These are phyloP conservation scores for Picocystis sp. DNA, from an alignment of 163 green algal species.

Conservation along the genomic window DNA sequence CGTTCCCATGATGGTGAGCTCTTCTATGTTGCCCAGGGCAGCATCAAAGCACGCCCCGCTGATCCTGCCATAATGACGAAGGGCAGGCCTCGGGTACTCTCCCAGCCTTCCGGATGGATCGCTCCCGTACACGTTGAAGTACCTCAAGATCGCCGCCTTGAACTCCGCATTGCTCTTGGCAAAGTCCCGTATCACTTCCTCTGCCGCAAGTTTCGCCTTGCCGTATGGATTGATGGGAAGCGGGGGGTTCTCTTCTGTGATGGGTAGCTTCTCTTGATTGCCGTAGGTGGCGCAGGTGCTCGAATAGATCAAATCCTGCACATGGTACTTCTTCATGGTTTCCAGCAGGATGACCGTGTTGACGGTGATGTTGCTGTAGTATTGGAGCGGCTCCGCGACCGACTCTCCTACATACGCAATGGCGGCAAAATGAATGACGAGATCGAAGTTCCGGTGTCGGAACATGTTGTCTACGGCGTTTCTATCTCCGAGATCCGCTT, in stretches of 20 bases:
- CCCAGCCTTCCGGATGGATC: constrained; percentile 35
- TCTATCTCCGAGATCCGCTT: constrained; percentile 36
- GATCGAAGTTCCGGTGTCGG: constrained; percentile 16
- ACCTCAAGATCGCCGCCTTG: constrained; percentile 31
- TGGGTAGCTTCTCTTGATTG: constrained; percentile 36
- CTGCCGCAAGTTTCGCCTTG: constrained; percentile 31
- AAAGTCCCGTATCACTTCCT: constrained; percentile 29
- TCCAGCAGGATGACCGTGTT: constrained; percentile 50
- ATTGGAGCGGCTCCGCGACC: constrained; percentile 38
- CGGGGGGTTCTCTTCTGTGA: constrained; percentile 44
- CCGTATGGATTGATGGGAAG: constrained; percentile 55
- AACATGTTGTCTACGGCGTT: constrained; percentile 17
- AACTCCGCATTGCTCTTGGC: constrained; percentile 15
- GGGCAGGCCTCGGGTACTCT: constrained; percentile 35
- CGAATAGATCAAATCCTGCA: constrained; percentile 35
- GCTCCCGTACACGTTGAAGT: constrained; percentile 58
- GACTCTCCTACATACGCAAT: constrained; percentile 55
- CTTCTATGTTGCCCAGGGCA: constrained; percentile 28
- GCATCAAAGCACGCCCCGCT: constrained; percentile 50
- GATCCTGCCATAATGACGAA: constrained; percentile 39
- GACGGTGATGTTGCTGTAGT: constrained; percentile 54
- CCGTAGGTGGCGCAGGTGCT: constrained; percentile 45
- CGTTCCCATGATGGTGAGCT: constrained; percentile 36
- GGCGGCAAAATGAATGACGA: constrained; percentile 60
- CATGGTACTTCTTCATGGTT: constrained; percentile 32